Percentiles rank a stretch among this genome's conserved stretches.
Evolutionary conservation across 1,284 basidiomycete genomes (phyloP).

Genomic region (Austropuccinia psidii): DNA sequence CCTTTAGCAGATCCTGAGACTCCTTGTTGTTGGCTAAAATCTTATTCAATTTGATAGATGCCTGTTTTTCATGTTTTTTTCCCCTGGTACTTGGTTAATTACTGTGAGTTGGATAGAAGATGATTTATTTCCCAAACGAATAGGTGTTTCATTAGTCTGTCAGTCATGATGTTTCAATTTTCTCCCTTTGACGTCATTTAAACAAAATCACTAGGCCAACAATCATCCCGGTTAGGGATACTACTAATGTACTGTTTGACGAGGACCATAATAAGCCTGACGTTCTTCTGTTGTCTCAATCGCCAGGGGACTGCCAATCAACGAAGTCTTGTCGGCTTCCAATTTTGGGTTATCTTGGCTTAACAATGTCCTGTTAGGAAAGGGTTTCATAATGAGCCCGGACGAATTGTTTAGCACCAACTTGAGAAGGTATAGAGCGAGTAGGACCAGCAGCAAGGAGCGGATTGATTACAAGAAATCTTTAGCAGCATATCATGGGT

Average conservation of each 20-base stretch:
- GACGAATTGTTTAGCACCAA: conserved; percentile 62
- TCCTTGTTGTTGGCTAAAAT: too few species aligned
- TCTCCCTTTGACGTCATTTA: conserved; percentile 2
- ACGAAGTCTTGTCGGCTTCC: background rate
- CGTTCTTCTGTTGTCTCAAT: conserved; percentile 14
- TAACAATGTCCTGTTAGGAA: conserved; percentile 3
- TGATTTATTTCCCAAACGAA: too few species aligned
- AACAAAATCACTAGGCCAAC: conserved; percentile 4
- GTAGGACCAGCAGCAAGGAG: conserved; percentile 63
- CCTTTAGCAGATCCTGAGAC: too few species aligned
- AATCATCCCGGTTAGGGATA: background rate
- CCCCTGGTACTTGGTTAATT: too few species aligned
- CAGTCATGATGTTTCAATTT: too few species aligned
- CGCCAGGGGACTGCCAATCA: background rate
- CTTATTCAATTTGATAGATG: too few species aligned
- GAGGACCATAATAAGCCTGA: conserved; percentile 28
- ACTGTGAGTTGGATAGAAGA: too few species aligned
- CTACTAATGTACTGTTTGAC: conserved; percentile 7
- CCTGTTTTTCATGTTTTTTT: too few species aligned
- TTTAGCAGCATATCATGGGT: conserved; percentile 96
- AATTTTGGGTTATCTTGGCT: background rate
- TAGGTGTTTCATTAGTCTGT: too few species aligned
- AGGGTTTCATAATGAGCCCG: conserved; percentile 6
- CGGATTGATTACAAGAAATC: conserved; percentile 86
- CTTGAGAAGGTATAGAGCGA: conserved; percentile 63